Conservation (phyloP, 495 filamentous ascomycete species). For the Oleoguttula mirabilis region DNA sequence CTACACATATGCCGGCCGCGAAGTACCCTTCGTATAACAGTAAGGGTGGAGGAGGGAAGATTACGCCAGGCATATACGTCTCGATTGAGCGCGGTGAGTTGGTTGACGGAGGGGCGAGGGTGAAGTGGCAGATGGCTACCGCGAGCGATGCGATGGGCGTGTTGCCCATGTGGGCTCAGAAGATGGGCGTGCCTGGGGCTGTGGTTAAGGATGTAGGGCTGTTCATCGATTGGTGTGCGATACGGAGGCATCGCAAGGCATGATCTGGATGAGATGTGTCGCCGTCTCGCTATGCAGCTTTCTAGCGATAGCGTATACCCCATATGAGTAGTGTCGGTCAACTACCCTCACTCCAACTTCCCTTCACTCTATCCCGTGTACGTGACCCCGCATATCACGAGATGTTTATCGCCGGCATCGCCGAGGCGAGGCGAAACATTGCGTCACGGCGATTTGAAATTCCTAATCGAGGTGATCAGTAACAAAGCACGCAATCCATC, state of each 20-base stretch:
- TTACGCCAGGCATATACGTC: constrained; percentile 34
- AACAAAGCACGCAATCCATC: no score
- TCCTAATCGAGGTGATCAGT: no score
- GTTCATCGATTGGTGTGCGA: constrained; percentile 48
- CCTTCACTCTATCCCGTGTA: no score
- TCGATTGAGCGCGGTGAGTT: constrained; percentile 48
- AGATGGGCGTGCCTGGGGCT: constrained; percentile 48
- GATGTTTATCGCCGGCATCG: no score
- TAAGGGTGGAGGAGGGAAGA: neutral
- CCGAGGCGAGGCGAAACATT: no score
- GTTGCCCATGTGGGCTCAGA: constrained; percentile 57
- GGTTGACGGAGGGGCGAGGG: constrained; percentile 25
- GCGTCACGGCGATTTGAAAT: no score
- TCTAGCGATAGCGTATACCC: no score
- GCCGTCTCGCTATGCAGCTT: no score
- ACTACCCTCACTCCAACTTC: no score
- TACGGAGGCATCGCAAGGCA: constrained; percentile 10
- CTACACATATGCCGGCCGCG: constrained; percentile 32
- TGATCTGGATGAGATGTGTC: no score
- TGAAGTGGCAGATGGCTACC: constrained; percentile 61
- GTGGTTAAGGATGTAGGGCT: constrained; percentile 62
- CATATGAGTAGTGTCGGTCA: no score
- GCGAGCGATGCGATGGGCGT: constrained; percentile 27
- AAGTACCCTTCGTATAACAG: constrained; percentile 11
- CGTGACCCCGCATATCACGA: no score